phyloP scores from a whole-genome alignment of 1,139 yeast genomes.

The Candida anutae region DNA sequence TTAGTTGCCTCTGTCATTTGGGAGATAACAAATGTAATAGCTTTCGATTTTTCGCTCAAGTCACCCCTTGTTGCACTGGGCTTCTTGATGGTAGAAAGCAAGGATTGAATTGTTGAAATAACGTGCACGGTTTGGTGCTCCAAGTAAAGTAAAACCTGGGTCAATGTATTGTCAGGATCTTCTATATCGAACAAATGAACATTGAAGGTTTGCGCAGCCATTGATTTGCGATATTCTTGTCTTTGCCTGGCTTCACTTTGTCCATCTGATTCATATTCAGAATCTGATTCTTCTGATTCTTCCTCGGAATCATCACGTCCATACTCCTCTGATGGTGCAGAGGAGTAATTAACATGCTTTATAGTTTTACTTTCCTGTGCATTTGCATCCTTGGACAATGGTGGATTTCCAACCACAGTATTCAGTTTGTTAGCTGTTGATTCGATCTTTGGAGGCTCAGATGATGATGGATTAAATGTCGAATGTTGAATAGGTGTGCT shows the following conservation, averaged over 20 bases:
- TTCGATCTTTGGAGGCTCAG: too few species aligned
- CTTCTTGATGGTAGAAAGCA: slow-evolving; percentile 67
- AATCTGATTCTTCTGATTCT: slow-evolving; percentile 10
- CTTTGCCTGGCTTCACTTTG: slow-evolving; percentile 33
- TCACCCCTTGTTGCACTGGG: slow-evolving; percentile 74
- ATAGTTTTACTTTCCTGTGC: too few species aligned
- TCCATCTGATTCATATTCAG: slow-evolving; percentile 13
- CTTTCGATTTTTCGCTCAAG: slow-evolving; percentile 62
- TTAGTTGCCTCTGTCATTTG: slow-evolving; percentile 91
- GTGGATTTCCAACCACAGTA: too few species aligned
- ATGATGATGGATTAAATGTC: too few species aligned
- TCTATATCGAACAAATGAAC: slow-evolving; percentile 70
- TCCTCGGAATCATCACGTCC: slow-evolving; percentile 11
- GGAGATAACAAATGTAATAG: slow-evolving; percentile 67
- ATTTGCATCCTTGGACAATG: too few species aligned
- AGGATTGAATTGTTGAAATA: slow-evolving; percentile 78
- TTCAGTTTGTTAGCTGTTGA: too few species aligned
- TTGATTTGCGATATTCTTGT: slow-evolving; percentile 42
- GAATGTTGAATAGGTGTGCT: too few species aligned
- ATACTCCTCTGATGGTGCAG: slow-evolving; percentile 5
- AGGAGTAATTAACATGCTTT: background rate
- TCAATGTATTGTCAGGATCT: slow-evolving; percentile 81
- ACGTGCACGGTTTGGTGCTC: slow-evolving; percentile 94
- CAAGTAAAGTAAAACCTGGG: slow-evolving; percentile 74
- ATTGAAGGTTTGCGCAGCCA: slow-evolving; percentile 55